These are phyloP conservation scores for Annulohypoxylon stygium DNA, from an alignment of 495 filamentous ascomycete genomes.

Conservation along the genomic window DNA sequence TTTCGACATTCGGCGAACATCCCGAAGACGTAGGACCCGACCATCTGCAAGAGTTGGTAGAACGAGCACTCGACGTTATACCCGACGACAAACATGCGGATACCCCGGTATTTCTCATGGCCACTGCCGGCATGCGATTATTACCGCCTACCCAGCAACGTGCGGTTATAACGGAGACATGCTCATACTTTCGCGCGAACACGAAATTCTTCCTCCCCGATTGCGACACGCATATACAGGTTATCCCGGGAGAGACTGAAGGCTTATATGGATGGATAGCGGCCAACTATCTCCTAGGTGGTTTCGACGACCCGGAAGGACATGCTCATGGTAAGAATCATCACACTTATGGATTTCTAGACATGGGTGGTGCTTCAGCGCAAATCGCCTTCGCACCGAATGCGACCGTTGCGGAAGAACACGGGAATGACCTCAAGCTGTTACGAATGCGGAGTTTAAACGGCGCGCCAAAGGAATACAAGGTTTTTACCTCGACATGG, in stretches of 20 bases:
- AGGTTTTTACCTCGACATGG: conserved; percentile 96
- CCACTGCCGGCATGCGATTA: conserved; percentile 96
- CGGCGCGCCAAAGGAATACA: conserved; percentile 80
- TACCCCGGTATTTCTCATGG: conserved; percentile 94
- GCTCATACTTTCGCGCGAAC: conserved; percentile 81
- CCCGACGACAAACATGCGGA: conserved; percentile 80
- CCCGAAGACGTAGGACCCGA: conserved; percentile 82
- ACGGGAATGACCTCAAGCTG: conserved; percentile 89
- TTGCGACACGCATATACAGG: conserved; percentile 90
- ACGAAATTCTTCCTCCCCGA: conserved; percentile 90
- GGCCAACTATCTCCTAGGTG: conserved; percentile 96
- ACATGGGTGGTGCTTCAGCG: conserved; percentile 98
- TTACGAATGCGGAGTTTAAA: conserved; percentile 85
- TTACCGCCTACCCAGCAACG: conserved; percentile 79
- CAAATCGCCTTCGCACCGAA: conserved; percentile 99
- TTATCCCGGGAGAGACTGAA: conserved; percentile 97
- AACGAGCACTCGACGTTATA: conserved; percentile 87
- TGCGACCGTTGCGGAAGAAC: conserved; percentile 87
- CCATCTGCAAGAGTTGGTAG: conserved; percentile 80
- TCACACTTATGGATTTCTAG: conserved; percentile 96
- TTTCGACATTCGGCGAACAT: conserved; percentile 87
- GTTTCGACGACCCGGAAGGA: conserved; percentile 82
- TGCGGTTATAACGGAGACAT: conserved; percentile 80
- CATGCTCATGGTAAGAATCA: conserved; percentile 86
- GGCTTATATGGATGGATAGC: conserved; percentile 99